Percentiles rank a stretch among this genome's conserved stretches.
Evolutionary conservation across 495 filamentous ascomycete species (phyloP).

Genomic region (Podospora tetraspora): DNA sequence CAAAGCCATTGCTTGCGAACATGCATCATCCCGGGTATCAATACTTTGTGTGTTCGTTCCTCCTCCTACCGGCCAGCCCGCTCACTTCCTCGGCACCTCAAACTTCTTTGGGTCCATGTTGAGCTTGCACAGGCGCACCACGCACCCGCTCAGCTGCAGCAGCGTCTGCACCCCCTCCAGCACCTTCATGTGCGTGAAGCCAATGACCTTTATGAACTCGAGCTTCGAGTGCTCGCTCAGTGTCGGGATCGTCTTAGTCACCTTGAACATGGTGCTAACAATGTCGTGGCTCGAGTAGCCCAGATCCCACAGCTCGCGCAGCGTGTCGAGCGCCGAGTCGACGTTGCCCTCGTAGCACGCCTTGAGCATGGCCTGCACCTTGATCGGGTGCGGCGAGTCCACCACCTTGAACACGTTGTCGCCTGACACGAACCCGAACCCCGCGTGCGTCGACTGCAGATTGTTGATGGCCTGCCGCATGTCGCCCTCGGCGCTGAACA

Average conservation of each 20-base stretch:
- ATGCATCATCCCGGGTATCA: conserved; percentile 1
- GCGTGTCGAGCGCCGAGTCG: conserved; percentile 74
- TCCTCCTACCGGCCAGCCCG: not conserved
- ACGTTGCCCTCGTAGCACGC: conserved; percentile 89
- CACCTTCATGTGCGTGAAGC: conserved; percentile 98
- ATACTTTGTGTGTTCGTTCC: not conserved
- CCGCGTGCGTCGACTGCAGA: conserved; percentile 88
- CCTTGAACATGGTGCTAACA: conserved; percentile 97
- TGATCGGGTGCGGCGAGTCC: conserved; percentile 93
- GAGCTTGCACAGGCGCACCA: conserved; percentile 82
- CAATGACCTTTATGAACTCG: conserved; percentile 96
- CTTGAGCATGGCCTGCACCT: conserved; percentile 97
- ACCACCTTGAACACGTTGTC: conserved; percentile 99
- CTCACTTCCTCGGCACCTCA: conserved; percentile 42
- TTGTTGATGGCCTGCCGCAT: conserved; percentile 99
- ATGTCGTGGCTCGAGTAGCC: conserved; percentile 97
- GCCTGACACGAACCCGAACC: conserved; percentile 92
- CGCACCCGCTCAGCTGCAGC: conserved; percentile 85
- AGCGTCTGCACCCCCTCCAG: conserved; percentile 93
- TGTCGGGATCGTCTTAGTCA: conserved; percentile 88
- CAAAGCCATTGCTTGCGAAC: not conserved
- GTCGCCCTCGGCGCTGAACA: conserved; percentile 96
- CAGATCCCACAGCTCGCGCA: conserved; percentile 89
- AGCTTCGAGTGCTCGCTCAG: conserved; percentile 90
- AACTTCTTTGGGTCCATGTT: conserved; percentile 95